Evolutionary conservation across 345 rosid genomes (phyloP), one percentile per base, ranked within the genome.

Genomic region (Bruguiera sexangula): DNA sequence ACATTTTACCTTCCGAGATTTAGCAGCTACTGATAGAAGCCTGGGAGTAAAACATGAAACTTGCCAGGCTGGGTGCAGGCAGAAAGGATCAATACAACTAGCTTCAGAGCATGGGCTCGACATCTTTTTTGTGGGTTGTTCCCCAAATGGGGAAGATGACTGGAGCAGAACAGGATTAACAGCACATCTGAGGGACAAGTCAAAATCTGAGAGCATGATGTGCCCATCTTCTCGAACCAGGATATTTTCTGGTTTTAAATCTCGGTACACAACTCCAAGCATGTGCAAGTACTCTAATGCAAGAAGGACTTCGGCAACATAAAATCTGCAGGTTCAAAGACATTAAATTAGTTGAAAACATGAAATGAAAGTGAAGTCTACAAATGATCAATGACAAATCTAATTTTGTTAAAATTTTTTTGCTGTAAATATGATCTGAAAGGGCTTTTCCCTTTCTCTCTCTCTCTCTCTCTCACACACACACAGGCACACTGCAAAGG

Each of bases 191-290:
- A 89, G 88, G 37, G 96, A 87, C 69, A 89, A 76, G 80, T 89
- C 96, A 67, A 89, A 89, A 83, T 89, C 93, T 10, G 93, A 76
- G 70, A 89, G 92, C 96, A 89, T 89, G 54, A 89, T 89, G 76
- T 87, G 96, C n/a, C 96, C 96, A 19, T 89, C 91, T 75, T 89
- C 96, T 60, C 96, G 72, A 67, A 87, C 90, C 65, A 89, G 82
- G 65, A 89, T 81, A 67, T 89, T 89, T 76, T 89, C 96, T 19
- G 96, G 96, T 76, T 89, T 89, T 55, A 89, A 64, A 78, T 89
- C 96, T 51, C 96, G 84, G 74, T 89, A 89, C 26, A 89, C 88
- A 62, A 89, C 90, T 60, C 96, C 96, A 74, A 89, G 91, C 96
- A 89, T 86, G 82, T 89, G 96, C 61, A 89, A 68, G 80, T 89